Percentiles rank a stretch among this genome's conserved stretches.
phyloP scores from a whole-genome alignment of 768 basidiomycete genomes.

The Mycena metata region DNA sequence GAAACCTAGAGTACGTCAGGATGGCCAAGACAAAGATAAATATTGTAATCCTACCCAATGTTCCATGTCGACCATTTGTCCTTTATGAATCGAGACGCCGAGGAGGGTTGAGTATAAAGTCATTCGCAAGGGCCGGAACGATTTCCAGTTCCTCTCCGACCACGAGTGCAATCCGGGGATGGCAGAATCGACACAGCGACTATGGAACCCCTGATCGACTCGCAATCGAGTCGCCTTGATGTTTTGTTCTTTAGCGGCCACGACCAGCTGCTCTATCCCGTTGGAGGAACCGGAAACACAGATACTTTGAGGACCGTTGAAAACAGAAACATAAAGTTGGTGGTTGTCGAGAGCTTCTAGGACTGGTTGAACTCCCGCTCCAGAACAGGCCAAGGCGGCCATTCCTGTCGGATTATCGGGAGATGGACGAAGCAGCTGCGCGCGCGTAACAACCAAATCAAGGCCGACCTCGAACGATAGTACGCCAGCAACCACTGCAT shows the following conservation, averaged over 20 bases:
- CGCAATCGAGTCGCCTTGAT: slow-evolving; percentile 27
- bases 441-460: slow-evolving; percentile 24
- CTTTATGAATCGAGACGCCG: slow-evolving; percentile 14
- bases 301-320: slow-evolving; percentile 30
- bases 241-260: slow-evolving; percentile 17
- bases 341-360: neutral
- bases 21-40: neutral
- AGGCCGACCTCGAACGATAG: slow-evolving; percentile 31
- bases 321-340: slow-evolving; percentile 25
- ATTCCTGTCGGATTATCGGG: slow-evolving; percentile 23
- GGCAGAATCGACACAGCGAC: slow-evolving; percentile 24
- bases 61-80: neutral
- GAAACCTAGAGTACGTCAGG: slow-evolving; percentile 16
- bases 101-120: slow-evolving; percentile 25
- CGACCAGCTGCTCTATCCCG: slow-evolving; percentile 21
- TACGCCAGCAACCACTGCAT: slow-evolving; percentile 7
- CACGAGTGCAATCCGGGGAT: slow-evolving; percentile 18
- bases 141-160: neutral
- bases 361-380: neutral
- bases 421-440: slow-evolving; percentile 22
- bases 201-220: slow-evolving; percentile 36
- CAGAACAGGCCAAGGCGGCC: slow-evolving; percentile 30
- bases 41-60: slow-evolving; percentile 27
- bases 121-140: slow-evolving; percentile 18
- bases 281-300: slow-evolving; percentile 21